Percentiles rank a stretch among this genome's conserved stretches.
Evolutionary conservation across 257 asterid species (phyloP).

Genomic region (Euphrasia confusa): DNA sequence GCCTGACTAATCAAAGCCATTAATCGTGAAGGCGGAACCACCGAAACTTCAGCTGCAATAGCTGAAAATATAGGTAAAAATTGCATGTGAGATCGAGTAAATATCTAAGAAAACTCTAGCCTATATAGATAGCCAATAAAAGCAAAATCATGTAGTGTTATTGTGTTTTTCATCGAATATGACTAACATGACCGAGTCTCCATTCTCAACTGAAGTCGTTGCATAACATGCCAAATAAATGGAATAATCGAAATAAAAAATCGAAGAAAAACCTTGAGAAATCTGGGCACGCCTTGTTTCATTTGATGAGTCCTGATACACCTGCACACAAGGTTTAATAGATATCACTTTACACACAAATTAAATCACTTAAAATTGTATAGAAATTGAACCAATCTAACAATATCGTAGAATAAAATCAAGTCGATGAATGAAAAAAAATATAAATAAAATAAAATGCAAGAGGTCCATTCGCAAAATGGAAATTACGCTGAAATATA

Average conservation of each 20-base stretch:
- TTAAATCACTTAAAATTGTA: background rate
- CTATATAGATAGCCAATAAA: constrained; percentile 5
- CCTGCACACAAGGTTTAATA: constrained; percentile 35
- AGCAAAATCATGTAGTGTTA: constrained; percentile 2
- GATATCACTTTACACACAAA: constrained; percentile 10
- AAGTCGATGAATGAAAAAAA: background rate
- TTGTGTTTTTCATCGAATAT: background rate
- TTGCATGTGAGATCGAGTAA: constrained; percentile 21
- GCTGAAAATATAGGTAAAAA: constrained; percentile 50
- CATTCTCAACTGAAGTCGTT: constrained; percentile 4
- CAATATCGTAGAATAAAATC: background rate
- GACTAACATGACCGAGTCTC: constrained; percentile 7
- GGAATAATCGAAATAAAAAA: background rate
- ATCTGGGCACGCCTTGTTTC: constrained; percentile 88
- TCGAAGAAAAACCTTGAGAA: constrained; percentile 55
- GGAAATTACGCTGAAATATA: background rate
- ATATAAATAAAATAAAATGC: constrained; percentile 7
- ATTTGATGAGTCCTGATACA: constrained; percentile 79
- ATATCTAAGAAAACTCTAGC: constrained; percentile 16
- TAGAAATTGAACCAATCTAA: background rate
- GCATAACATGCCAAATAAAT: constrained; percentile 16
- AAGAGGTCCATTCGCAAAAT: constrained; percentile 2
- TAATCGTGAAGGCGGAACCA: constrained; percentile 94
- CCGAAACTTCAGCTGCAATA: constrained; percentile 90
- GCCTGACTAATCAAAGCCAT: constrained; percentile 99